phyloP scores from a whole-genome alignment of 306 rosid genomes.

The Quercus robur region DNA sequence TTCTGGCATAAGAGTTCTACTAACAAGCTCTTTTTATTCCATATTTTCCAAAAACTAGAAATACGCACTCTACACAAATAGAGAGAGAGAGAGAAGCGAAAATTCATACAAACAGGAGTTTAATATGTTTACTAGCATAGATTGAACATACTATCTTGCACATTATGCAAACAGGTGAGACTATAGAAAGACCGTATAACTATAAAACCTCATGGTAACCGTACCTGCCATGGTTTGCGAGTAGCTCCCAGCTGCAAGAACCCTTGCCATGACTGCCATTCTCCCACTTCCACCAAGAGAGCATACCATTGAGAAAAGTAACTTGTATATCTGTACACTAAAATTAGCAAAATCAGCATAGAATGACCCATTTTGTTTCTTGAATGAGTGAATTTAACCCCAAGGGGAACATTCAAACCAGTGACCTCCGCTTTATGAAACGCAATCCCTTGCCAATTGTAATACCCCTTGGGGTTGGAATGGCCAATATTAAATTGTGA shows the following conservation, averaged over 20 bases:
- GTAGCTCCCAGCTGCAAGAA: constrained; percentile 56
- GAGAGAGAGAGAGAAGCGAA: not conserved
- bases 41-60: not conserved
- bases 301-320: constrained; percentile 45
- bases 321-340: not conserved
- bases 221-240: constrained; percentile 60
- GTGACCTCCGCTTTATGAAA: not conserved
- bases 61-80: not conserved
- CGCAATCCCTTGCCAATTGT: not conserved
- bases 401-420: not conserved
- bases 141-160: not conserved
- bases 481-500: not conserved
- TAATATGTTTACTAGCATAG: not conserved
- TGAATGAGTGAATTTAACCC: no score
- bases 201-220: not conserved
- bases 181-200: not conserved
- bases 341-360: not conserved
- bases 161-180: not conserved
- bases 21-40: not conserved
- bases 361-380: not conserved
- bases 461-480: not conserved
- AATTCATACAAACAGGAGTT: not conserved
- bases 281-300: constrained; percentile 75
- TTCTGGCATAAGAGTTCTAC: not conserved
- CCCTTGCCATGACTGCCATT: constrained; percentile 84